Evolutionary conservation across 1,284 basidiomycete species (phyloP), one percentile per base, ranked within the genome.

Genomic region (Pseudozyma pruni): DNA sequence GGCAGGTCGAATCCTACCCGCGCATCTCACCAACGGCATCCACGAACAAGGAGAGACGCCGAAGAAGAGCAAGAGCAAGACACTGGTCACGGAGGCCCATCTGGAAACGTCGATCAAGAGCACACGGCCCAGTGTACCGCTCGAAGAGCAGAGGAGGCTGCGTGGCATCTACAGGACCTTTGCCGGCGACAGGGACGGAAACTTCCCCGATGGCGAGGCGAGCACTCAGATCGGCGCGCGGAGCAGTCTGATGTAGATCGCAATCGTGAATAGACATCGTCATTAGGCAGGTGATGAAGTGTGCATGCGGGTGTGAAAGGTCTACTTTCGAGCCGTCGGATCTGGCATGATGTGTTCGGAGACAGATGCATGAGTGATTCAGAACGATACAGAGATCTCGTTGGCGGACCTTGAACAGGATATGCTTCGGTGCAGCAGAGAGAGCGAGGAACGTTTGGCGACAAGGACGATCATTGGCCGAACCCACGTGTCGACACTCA

Each of bases 41-140:
- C 37, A 45, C 11, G 33, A 19, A 5, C 41, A 29, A 6, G 37
- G 3, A 2, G 33, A 42, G 0, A 29, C 37, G 16, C 3, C 43
- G n/a, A 42, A 42, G 19, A 57, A 45, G 31, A 19, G 20, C 19
- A 58, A 32, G 31, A 34, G 40, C 17, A 67, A 69, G 35, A 58
- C 51, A 5, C 55, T 76, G 17, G 79, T 82, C 11, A 69, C 46
- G 16, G 54, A 75, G 25, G 45, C 42, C 11, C 76, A 80, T 55
- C 43, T 82, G 7, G 66, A 71, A 25, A 57, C 61, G 9, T 75
- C 78, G 27, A 60, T 82, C 46, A 52, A 68, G 29, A 60, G 64
- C 27, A 80, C 80, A 0, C 66, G 79, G 3, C 80, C 78, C 14
- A 76, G 73, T 58, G 80, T 82, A 10, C 80, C 80, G 8, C 5